Evolutionary conservation across 2,329 filamentous ascomycete species (phyloP).

Genomic region (Ambrosiella xylebori): DNA sequence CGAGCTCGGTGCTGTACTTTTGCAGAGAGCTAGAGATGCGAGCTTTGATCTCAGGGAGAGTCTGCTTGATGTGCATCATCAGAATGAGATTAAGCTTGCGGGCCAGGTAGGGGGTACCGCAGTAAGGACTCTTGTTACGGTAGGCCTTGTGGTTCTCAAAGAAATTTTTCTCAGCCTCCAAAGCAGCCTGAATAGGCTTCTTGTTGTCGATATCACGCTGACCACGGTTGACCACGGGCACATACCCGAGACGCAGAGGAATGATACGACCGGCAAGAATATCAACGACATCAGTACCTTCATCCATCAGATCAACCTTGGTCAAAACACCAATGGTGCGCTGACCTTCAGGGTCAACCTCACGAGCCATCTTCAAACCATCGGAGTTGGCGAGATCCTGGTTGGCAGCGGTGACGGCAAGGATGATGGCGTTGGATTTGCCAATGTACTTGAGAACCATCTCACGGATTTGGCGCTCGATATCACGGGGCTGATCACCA

Average conservation of each 20-base stretch:
- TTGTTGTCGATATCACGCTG: slow-evolving; percentile 98
- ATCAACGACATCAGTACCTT: slow-evolving; percentile 94
- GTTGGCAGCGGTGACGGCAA: slow-evolving; percentile 92
- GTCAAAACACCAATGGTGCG: slow-evolving; percentile 95
- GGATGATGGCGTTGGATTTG: slow-evolving; percentile 94
- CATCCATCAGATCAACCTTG: slow-evolving; percentile 98
- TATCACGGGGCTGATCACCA: slow-evolving; percentile 89
- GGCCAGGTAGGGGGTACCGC: slow-evolving; percentile 90
- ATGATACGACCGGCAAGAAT: slow-evolving; percentile 97
- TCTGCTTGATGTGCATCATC: slow-evolving; percentile 99
- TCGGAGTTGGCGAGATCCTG: slow-evolving; percentile 98
- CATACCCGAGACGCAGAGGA: slow-evolving; percentile 81
- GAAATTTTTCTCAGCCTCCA: slow-evolving; percentile 90
- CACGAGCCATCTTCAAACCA: slow-evolving; percentile 83
- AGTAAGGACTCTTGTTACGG: slow-evolving; percentile 96
- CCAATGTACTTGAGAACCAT: slow-evolving; percentile 98
- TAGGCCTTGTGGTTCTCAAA: slow-evolving; percentile 99
- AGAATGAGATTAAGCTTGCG: slow-evolving; percentile 95
- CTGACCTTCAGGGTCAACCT: slow-evolving; percentile 94
- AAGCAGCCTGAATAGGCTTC: slow-evolving; percentile 75
- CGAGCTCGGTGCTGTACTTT: slow-evolving; percentile 74
- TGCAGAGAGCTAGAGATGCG: slow-evolving; percentile 85
- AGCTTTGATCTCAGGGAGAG: slow-evolving; percentile 92
- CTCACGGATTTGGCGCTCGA: slow-evolving; percentile 88
- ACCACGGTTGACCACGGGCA: slow-evolving; percentile 93